These are phyloP conservation scores for Neckera pumila DNA, from an alignment of 225 moss, liverwort and hornwort genomes.

Conservation along the genomic window DNA sequence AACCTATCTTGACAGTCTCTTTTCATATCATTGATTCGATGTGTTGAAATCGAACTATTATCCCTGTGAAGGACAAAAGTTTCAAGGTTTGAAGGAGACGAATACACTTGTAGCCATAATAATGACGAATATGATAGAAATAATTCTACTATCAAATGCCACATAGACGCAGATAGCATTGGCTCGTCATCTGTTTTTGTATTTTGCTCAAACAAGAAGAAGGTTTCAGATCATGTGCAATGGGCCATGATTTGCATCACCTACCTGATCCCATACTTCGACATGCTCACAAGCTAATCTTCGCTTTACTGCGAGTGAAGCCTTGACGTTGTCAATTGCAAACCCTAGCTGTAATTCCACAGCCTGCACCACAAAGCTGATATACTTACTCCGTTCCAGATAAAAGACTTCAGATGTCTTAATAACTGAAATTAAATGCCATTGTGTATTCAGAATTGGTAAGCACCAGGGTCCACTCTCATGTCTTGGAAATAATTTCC, in stretches of 20 bases:
- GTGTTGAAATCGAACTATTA: neutral
- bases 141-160: neutral
- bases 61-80: neutral
- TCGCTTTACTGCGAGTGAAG: conserved; percentile 42
- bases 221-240: neutral
- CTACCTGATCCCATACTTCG: conserved; percentile 42
- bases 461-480: neutral
- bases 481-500: neutral
- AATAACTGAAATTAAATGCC: neutral
- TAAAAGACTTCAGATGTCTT: neutral
- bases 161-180: neutral
- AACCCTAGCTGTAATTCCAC: conserved; percentile 49
- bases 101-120: neutral
- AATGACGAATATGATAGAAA: neutral
- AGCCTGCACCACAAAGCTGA: conserved; percentile 14
- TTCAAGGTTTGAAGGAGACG: neutral
- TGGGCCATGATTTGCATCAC: neutral
- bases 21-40: neutral
- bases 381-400: neutral
- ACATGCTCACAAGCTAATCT: conserved; percentile 48
- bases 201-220: neutral
- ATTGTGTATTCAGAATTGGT: neutral
- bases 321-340: conserved; percentile 40
- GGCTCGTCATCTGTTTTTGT: neutral
- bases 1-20: neutral